phyloP scores from a whole-genome alignment of 805 yeast genomes.

The Candida krabiensis region DNA sequence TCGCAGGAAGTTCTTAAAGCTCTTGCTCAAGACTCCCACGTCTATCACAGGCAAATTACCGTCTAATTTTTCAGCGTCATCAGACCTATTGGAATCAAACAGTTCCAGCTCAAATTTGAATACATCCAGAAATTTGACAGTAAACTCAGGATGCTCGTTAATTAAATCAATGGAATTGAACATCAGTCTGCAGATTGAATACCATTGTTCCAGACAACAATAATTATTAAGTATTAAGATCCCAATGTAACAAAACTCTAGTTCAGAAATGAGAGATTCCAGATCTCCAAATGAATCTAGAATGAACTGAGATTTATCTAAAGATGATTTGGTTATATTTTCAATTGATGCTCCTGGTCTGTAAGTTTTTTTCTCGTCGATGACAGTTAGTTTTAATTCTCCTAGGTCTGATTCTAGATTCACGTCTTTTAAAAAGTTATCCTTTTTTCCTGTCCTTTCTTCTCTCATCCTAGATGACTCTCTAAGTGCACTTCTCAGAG shows the following conservation, averaged over 20 bases:
- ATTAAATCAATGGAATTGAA: slow-evolving; percentile 36
- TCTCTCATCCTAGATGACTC: slow-evolving; percentile 23
- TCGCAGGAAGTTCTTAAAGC: slow-evolving; percentile 14
- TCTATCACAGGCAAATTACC: slow-evolving; percentile 5
- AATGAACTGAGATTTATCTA: slow-evolving; percentile 66
- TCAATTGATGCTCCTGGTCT: slow-evolving; percentile 35
- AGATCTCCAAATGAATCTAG: slow-evolving; percentile 30
- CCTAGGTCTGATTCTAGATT: slow-evolving; percentile 20
- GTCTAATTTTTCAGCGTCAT: slow-evolving; percentile 33
- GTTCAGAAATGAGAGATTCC: slow-evolving; percentile 47
- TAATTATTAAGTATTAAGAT: slow-evolving; percentile 58
- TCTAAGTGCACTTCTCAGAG: slow-evolving; percentile 38
- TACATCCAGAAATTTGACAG: slow-evolving; percentile 30
- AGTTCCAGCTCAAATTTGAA: slow-evolving; percentile 38
- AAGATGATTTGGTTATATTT: slow-evolving; percentile 48
- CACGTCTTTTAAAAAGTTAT: slow-evolving; percentile 2
- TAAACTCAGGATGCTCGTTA: slow-evolving; percentile 25
- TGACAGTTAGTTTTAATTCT: slow-evolving; percentile 42
- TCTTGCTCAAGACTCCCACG: slow-evolving; percentile 7
- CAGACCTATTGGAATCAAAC: slow-evolving; percentile 32
- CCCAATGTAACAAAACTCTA: slow-evolving; percentile 51
- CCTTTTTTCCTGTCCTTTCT: slow-evolving; percentile 4
- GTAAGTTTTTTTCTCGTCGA: slow-evolving; percentile 39
- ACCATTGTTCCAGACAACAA: slow-evolving; percentile 68
- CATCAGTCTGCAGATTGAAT: slow-evolving; percentile 45